Base-by-base conservation (phyloP, 2,329 filamentous ascomycete genomes). In the Botrytis medusae region DNA sequence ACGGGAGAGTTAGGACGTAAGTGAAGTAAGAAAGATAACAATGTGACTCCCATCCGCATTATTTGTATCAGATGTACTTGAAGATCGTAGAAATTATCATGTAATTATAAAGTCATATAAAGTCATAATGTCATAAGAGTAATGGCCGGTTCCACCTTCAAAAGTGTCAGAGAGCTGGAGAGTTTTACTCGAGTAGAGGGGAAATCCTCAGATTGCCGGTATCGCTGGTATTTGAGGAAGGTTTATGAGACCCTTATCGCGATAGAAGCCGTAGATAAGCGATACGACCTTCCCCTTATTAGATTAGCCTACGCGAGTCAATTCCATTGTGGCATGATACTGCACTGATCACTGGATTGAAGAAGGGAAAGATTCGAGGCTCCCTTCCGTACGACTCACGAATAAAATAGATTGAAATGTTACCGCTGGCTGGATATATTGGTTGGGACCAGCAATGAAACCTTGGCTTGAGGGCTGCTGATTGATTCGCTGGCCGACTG, bases 231-330 rank as follows among this genome's bases (percentile, higher is more conserved):
- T 29, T 29, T 54, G 16, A 68, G 16, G 25, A 68, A 68, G 32
- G 25, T 16, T 42, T 4, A 18, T 18, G 57, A 44, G 48, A 29
- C 37, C 18, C 37, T 69, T 69, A 69, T 69, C 65, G 51, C 65
- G 65, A 69, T 57, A 69, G 34, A 69, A 69, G 37, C 48, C 65
- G 65, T 16, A 69, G 65, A 69, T 69, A 69, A 69, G 65, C 65
- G 65, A 69, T 25, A 16, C 9, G n/a, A 25, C 48, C 48, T 57
- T 69, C 6, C 65, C 65, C 4, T 57, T 57, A 18, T 32, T 32
- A 12, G 65, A 25, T 69, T 69, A 69, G 48, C 48, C 6, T 44
- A 20, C 29, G n/a, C 65, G 65, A 48, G 8, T 18, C 48, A 57
- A 25, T 42, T 69, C 48, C 34, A 68, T 57, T 34, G 18, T 42